phyloP scores from a whole-genome alignment of 116 monocot species.

The Papilionanthe hybrid region DNA sequence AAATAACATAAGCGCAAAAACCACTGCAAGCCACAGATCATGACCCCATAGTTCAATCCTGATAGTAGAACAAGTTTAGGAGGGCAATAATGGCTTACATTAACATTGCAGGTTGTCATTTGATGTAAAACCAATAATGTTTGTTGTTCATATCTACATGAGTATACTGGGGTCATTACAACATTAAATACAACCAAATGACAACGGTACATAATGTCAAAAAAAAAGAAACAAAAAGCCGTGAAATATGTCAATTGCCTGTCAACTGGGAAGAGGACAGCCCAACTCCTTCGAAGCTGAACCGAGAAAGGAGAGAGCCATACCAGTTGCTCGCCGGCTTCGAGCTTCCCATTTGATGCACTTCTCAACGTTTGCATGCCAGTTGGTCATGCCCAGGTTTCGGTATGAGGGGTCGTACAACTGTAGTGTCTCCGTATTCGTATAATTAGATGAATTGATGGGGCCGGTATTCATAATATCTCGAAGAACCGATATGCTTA shows the following conservation, averaged over 20 bases:
- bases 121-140: not conserved
- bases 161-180: not conserved
- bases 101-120: not conserved
- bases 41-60: too few species aligned
- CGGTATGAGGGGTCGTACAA: conserved; percentile 29
- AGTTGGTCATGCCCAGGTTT: conserved; percentile 51
- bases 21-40: too few species aligned
- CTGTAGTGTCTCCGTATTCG: conserved; percentile 26
- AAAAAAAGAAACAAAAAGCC: not conserved
- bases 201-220: not conserved
- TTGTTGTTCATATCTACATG: conserved; percentile 10
- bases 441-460: conserved; percentile 16
- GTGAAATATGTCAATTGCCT: not conserved
- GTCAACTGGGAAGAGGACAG: conserved; percentile 29
- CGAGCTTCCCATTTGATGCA: conserved; percentile 83
- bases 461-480: conserved; percentile 66
- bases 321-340: conserved; percentile 69
- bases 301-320: conserved; percentile 69
- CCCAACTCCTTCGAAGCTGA: conserved; percentile 78
- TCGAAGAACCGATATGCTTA: conserved; percentile 76
- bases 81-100: not conserved
- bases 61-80: too few species aligned
- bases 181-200: not conserved
- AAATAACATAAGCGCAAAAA: not conserved
- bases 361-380: conserved; percentile 72